Conservation (phyloP, 1,139 yeast genomes). For the Pichia sp. region DNA sequence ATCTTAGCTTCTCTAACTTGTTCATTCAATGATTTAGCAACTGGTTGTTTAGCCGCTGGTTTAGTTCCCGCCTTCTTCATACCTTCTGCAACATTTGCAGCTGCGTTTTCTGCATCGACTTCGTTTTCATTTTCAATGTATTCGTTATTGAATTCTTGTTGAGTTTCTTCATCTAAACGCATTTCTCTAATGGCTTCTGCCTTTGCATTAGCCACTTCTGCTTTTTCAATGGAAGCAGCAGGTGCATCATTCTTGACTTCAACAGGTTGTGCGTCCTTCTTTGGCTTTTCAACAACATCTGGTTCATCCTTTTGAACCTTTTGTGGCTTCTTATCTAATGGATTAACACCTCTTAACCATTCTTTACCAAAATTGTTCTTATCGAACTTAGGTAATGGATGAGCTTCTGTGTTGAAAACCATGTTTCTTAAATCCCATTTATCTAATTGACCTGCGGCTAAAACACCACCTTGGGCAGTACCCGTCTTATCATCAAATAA, state of each 20-base stretch:
- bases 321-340: slow-evolving; percentile 4
- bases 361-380: slow-evolving; percentile 60
- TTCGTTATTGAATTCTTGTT: slow-evolving; percentile 2
- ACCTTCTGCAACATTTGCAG: slow-evolving; percentile 22
- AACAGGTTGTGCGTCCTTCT: no score
- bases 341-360: slow-evolving; percentile 40
- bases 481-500: slow-evolving; percentile 67
- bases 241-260: neutral
- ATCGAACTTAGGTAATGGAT: slow-evolving; percentile 78
- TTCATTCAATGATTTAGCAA: slow-evolving; percentile 28
- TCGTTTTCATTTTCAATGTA: slow-evolving; percentile 1
- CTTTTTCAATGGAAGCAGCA: neutral
- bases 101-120: slow-evolving; percentile 18
- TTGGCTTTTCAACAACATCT: slow-evolving; percentile 6
- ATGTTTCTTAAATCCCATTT: slow-evolving; percentile 41
- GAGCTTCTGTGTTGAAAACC: slow-evolving; percentile 92
- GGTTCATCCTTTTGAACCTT: slow-evolving; percentile 12
- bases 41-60: slow-evolving; percentile 26
- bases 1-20: slow-evolving; percentile 16
- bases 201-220: slow-evolving; percentile 2
- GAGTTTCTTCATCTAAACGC: slow-evolving; percentile 5
- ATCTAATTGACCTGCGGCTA: slow-evolving; percentile 35
- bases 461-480: slow-evolving; percentile 6
- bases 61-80: slow-evolving; percentile 24
- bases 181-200: slow-evolving; percentile 10